Base-by-base conservation (phyloP, 176 grass and related monocot species). In the Carex parvula region DNA sequence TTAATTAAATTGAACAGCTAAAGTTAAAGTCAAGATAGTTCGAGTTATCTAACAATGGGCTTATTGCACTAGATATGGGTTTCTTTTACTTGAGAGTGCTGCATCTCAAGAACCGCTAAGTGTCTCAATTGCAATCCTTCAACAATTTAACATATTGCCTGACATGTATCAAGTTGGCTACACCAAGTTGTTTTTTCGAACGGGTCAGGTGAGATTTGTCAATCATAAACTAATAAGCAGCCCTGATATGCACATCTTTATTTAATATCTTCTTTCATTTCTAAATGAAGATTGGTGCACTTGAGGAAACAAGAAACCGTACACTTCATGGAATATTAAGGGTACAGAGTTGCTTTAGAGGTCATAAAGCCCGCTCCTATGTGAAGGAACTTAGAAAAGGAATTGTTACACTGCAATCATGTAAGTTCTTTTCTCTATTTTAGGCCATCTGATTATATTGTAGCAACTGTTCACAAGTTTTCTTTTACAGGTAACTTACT, bases 91-190 rank as follows among this genome's bases (percentile, higher is more conserved):
- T 77, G 95, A 99, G 83, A 88, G 87, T 90, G 91, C 87, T 50
- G 86, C 89, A 63, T 95, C 91, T 74, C 96, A 92, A 91, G 96
- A 99, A 64, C 96, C 96, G 60, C 89, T 99, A 26, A 93, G 93
- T 89, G 93, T 95, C 72, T 99, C 96, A 64, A 93, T 99, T 86
- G 96, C 93, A 89, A 95, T 99, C 83, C 96, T 99, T 85, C 88
- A 95, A 20, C 96, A 99, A 59, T 99, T 99, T 66, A 99, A 95
- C 70, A 99, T 99, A 90, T 88, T 92, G 58, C 88, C 92, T 68
- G 96, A 99, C 81, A 98, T 98, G 96, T 98, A 98, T 83, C 96
- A 98, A 98, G 93, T 98, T 93, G 96, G 96, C 72, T 98, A 95
- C 84, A 95, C 96, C 71, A 98, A 95, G 33, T 92, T 98, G 59